Conservation (phyloP, 306 rosid genomes). For the Trifolium repens region DNA sequence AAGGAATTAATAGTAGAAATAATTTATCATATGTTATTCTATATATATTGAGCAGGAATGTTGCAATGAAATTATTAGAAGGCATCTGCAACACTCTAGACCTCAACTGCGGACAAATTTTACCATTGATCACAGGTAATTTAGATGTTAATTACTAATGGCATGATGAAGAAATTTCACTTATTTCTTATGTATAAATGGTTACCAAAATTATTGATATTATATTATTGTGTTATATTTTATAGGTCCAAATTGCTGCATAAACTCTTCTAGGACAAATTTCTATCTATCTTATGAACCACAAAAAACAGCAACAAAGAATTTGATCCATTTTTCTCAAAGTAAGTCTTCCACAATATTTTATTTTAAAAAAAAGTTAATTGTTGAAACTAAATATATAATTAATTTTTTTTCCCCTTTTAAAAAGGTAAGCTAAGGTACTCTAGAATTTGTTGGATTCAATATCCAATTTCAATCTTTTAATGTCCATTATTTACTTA, state of each 20-base stretch:
- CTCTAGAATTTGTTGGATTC: too few species aligned
- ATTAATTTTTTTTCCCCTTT: too few species aligned
- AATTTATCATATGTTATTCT: slow-evolving; percentile 4
- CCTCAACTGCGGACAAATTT: slow-evolving; percentile 54
- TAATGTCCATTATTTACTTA: too few species aligned
- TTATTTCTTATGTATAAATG: background rate
- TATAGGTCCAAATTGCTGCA: slow-evolving; percentile 80
- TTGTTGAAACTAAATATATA: too few species aligned
- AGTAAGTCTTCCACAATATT: slow-evolving; percentile 49
- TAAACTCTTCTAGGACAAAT: slow-evolving; percentile 59
- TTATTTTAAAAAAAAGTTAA: too few species aligned
- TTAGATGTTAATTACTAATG: background rate
- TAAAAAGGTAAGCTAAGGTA: too few species aligned
- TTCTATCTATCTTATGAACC: slow-evolving; percentile 62
- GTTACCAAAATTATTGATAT: background rate
- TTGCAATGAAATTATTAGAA: slow-evolving; percentile 40
- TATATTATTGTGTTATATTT: slow-evolving; percentile 15
- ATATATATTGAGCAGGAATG: slow-evolving; percentile 46
- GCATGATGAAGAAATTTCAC: slow-evolving; percentile 9
- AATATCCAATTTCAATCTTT: too few species aligned
- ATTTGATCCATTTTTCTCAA: slow-evolving; percentile 79
- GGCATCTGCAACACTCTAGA: slow-evolving; percentile 55
- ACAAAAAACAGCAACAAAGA: slow-evolving; percentile 81
- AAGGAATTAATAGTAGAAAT: background rate
- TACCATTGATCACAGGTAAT: slow-evolving; percentile 68